Evolutionary conservation across 805 yeast genomes (phyloP).

Genomic region (Blastobotrys mokoenaii): DNA sequence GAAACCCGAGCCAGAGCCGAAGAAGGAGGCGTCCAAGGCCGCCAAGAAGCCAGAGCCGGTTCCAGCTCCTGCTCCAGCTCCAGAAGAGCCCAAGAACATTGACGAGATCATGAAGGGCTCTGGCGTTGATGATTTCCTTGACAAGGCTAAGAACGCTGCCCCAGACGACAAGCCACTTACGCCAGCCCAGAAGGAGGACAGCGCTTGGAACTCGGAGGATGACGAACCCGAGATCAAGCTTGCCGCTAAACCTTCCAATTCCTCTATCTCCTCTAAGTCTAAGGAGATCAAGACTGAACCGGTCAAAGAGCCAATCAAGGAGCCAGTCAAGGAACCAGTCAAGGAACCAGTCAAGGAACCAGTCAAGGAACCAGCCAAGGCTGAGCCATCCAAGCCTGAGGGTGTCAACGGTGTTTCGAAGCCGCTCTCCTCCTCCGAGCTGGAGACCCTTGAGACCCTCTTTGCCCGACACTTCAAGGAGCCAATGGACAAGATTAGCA

Average conservation of each 20-base stretch:
- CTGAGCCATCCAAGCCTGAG: no score
- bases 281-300: conserved; percentile 10
- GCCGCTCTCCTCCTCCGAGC: no score
- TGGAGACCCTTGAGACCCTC: no score
- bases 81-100: conserved; percentile 7
- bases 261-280: not conserved
- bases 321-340: conserved; percentile 5
- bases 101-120: conserved; percentile 10
- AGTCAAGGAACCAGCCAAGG: conserved; percentile 1
- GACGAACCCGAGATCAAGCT: conserved; percentile 3
- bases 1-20: conserved; percentile 10
- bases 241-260: not conserved
- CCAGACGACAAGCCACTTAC: conserved; percentile 5
- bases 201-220: conserved; percentile 5
- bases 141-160: conserved; percentile 8
- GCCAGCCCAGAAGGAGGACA: not conserved
- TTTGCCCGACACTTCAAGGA: not conserved
- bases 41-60: conserved; percentile 3
- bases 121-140: conserved; percentile 1
- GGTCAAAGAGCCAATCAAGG: conserved; percentile 7
- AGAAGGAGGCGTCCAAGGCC: conserved; percentile 10
- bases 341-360: not conserved
- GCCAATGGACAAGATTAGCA: not conserved
- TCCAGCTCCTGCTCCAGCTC: conserved; percentile 3
- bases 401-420: no score